Evolutionary conservation across 192 early-diverging fungal species (phyloP).

Genomic region (Coemansia sp.): DNA sequence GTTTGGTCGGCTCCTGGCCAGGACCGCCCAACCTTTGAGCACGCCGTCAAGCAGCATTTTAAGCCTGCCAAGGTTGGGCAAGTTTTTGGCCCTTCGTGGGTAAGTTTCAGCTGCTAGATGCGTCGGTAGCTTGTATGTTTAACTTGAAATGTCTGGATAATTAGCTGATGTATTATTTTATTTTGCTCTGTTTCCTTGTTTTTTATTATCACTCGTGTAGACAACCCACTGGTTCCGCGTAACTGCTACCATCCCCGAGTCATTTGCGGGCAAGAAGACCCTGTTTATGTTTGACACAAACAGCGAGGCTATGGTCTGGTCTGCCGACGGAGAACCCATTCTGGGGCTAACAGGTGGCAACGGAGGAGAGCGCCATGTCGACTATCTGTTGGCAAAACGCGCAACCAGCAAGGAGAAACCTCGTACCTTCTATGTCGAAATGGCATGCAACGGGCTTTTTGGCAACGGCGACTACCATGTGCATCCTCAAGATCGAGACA

Average conservation of each 20-base stretch:
- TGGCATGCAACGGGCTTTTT: conserved; percentile 91
- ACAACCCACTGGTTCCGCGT: conserved; percentile 77
- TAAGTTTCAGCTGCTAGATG: conserved; percentile 30
- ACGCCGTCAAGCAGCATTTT: conserved; percentile 63
- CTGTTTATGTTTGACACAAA: conserved; percentile 80
- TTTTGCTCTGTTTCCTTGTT: conserved; percentile 10
- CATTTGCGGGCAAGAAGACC: conserved; percentile 64
- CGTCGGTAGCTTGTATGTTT: background rate
- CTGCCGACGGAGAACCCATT: conserved; percentile 73
- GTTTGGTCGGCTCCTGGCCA: conserved; percentile 56
- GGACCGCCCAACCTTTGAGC: conserved; percentile 45
- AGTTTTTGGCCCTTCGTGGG: conserved; percentile 87
- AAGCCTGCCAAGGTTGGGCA: conserved; percentile 69
- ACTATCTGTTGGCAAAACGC: conserved; percentile 50
- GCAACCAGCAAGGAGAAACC: conserved; percentile 47
- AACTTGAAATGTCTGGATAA: too few species aligned
- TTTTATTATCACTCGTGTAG: conserved; percentile 36
- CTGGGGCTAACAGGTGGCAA: conserved; percentile 84
- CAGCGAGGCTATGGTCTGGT: conserved; percentile 89
- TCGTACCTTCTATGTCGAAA: conserved; percentile 81
- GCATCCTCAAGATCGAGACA: conserved; percentile 68
- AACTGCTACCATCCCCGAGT: conserved; percentile 63
- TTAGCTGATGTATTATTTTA: background rate
- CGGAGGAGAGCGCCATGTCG: conserved; percentile 59
- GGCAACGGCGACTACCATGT: conserved; percentile 67